Evolutionary conservation across 129 eudicot species (phyloP), one percentile per base, ranked within the genome.

Genomic region (Helianthus tuberosus): DNA sequence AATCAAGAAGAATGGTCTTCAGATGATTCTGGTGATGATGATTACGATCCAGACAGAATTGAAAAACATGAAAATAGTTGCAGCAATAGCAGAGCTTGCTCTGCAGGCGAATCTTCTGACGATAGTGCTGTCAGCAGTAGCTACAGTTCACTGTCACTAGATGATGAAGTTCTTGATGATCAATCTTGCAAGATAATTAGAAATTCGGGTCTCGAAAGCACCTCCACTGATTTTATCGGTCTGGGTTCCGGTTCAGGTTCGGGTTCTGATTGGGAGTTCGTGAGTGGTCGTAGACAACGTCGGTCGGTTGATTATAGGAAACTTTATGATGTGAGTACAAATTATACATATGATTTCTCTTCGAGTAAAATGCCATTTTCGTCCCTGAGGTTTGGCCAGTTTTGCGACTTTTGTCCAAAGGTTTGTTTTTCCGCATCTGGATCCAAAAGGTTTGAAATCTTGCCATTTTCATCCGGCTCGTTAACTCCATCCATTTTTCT

Each of bases 1-100:
- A 57, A 80, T 83, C 91, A 80, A 49, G 99, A 88, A 76, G 96
- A 90, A 12, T 94, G 97, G 96, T 97, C 99, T 0, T 91, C 96
- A 11, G 99, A 94, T 79, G 99, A 94, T 65, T 91, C 99, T 43
- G 97, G 87, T 11, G 99, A 94, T 72, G 92, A 79, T 82, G 97
- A 94, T 74, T 94, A 90, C 84, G 93, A 94, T 77, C 99, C 99
- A 5, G 90, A 89, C 1, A 74, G 78, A 66, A 69, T 46, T 35
- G 96, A 86, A 39, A 82, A 80, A 32, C 74, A 32, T 49, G 89
- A 83, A 50, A 76, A 48, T 75, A 74, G 91, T 77, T 78, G 83
- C 70, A 83, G 77, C 71, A 67, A 68, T 44, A 73, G 80, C 67
- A 74, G 74, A 41, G 82, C 71, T 68, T 59, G 77, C 72, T 86